A percentile compares a stretch with the other conserved stretches of the same genome.
Conservation (phyloP, 192 early-diverging fungal species). For the Globomyces pollinis-pini region DNA sequence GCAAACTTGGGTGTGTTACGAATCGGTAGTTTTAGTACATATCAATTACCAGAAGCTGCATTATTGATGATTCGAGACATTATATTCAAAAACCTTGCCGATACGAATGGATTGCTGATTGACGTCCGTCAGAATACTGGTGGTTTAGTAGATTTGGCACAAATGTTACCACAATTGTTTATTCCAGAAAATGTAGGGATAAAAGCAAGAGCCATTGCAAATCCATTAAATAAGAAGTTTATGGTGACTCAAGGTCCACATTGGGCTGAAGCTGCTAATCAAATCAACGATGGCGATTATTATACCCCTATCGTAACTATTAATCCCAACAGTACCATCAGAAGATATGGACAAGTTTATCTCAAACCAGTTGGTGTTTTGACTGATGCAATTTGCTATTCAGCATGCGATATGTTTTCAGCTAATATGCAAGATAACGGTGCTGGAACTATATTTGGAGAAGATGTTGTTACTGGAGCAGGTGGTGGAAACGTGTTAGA, state of each 20-base stretch:
- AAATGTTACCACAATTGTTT: constrained; percentile 18
- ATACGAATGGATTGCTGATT: constrained; percentile 16
- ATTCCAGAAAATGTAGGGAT: background rate
- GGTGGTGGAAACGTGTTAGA: constrained; percentile 19
- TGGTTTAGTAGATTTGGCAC: constrained; percentile 12
- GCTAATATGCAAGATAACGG: constrained; percentile 23
- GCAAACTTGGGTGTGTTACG: constrained; percentile 21
- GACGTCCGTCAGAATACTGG: constrained; percentile 22
- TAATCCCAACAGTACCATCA: too few relatives aligned
- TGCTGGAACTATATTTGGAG: constrained; percentile 17
- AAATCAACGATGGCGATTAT: constrained; percentile 1
- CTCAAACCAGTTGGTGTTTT: constrained; percentile 21
- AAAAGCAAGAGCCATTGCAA: constrained; percentile 2
- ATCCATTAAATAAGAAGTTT: constrained; percentile 10
- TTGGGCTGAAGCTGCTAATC: too few relatives aligned
- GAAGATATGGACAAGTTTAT: constrained; percentile 18
- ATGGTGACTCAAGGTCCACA: background rate
- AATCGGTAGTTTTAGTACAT: constrained; percentile 5
- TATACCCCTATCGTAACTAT: too few relatives aligned
- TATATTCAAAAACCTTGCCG: background rate
- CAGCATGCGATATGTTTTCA: constrained; percentile 9
- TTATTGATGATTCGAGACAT: background rate
- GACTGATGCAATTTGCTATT: constrained; percentile 3
- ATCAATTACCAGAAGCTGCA: too few relatives aligned
- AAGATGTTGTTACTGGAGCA: constrained; percentile 20